A percentile compares a stretch with the other conserved stretches of the same genome.
Conservation (phyloP, 2,329 filamentous ascomycete genomes). For the Colletotrichum scovillei region DNA sequence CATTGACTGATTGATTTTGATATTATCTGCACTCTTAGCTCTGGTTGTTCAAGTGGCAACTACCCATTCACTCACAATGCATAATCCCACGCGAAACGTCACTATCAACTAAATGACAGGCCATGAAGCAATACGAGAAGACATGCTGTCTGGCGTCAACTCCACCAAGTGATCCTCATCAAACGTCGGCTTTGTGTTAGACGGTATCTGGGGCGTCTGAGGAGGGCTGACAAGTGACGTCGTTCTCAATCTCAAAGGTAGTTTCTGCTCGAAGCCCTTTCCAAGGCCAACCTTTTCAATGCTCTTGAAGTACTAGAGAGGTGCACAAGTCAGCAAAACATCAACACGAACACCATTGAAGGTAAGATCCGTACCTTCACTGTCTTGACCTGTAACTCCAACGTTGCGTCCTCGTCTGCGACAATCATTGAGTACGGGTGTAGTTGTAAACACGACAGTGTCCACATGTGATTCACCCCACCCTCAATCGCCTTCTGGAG, state of each 20-base stretch:
- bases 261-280: conserved; percentile 58
- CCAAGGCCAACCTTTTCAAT: conserved; percentile 66
- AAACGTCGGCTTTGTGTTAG: conserved; percentile 22
- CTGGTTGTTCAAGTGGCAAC: neutral
- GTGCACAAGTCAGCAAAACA: neutral
- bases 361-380: conserved; percentile 55
- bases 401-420: conserved; percentile 77
- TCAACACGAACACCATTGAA: neutral
- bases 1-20: neutral
- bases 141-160: conserved; percentile 38
- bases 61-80: neutral
- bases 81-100: neutral
- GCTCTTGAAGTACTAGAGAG: conserved; percentile 60
- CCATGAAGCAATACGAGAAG: conserved; percentile 34
- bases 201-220: conserved; percentile 39
- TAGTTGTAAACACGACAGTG: conserved; percentile 77
- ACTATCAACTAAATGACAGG: conserved; percentile 12
- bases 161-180: conserved; percentile 30
- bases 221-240: conserved; percentile 34
- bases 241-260: conserved; percentile 44
- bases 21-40: neutral
- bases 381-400: conserved; percentile 74
- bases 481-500: conserved; percentile 80
- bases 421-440: conserved; percentile 80
- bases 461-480: conserved; percentile 85